Percentiles rank a stretch among this genome's conserved stretches.
Conservation (phyloP, 495 filamentous ascomycete genomes). For the Tuber borchii region DNA sequence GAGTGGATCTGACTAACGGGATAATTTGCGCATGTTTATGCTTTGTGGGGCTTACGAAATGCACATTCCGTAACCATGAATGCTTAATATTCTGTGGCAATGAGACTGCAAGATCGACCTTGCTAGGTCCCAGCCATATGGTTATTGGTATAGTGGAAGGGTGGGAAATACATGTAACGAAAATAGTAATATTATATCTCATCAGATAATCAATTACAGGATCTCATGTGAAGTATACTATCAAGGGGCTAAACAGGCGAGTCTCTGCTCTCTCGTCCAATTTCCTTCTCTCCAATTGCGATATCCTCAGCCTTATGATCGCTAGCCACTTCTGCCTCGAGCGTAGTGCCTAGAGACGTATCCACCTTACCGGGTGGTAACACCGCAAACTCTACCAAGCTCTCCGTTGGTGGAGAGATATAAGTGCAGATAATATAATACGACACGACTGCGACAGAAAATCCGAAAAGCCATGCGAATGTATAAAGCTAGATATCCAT, state of each 20-base stretch:
- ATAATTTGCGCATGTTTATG: background rate
- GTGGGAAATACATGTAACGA: background rate
- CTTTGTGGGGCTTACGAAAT: background rate
- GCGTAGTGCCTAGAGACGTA: constrained; percentile 6
- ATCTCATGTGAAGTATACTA: background rate
- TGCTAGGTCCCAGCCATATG: background rate
- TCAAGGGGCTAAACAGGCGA: background rate
- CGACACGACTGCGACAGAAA: constrained; percentile 39
- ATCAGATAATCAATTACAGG: background rate
- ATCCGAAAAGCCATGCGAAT: constrained; percentile 45
- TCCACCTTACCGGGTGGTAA: constrained; percentile 45
- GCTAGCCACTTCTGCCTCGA: background rate
- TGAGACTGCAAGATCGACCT: background rate
- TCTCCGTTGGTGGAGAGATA: constrained; percentile 42
- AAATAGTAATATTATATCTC: background rate
- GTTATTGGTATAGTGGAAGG: background rate
- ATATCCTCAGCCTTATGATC: constrained; percentile 15
- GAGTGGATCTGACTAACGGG: background rate
- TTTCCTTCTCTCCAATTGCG: constrained; percentile 23
- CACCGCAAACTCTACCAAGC: constrained; percentile 44
- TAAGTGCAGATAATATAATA: constrained; percentile 46
- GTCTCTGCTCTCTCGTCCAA: constrained; percentile 19
- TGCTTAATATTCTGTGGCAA: background rate
- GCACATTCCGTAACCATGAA: background rate
- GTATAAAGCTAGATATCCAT: constrained; percentile 36